phyloP scores from a whole-genome alignment of 2,329 filamentous ascomycete species.

The Alternaria burnsii region DNA sequence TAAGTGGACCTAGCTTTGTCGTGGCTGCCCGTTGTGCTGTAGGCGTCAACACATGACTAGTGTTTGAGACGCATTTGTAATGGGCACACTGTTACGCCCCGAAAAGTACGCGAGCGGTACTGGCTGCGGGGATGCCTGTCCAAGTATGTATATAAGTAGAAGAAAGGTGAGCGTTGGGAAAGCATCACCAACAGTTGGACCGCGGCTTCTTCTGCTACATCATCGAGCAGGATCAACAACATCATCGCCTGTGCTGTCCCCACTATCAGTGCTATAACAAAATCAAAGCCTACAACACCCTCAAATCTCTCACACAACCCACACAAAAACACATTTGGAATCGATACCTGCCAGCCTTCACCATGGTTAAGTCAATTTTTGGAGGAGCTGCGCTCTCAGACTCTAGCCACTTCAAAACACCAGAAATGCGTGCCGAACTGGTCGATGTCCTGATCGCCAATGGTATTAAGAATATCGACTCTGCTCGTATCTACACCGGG shows the following conservation, averaged over 20 bases:
- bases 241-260: slow-evolving; percentile 7
- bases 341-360: background rate
- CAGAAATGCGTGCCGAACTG: slow-evolving; percentile 25
- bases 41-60: background rate
- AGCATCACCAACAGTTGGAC: slow-evolving; percentile 1
- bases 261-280: background rate
- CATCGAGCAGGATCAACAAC: background rate
- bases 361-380: slow-evolving; percentile 50
- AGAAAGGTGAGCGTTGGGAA: background rate
- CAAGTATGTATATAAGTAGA: slow-evolving; percentile 5
- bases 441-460: slow-evolving; percentile 44
- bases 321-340: background rate
- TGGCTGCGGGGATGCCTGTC: background rate
- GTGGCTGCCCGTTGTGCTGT: background rate
- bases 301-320: background rate
- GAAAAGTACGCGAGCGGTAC: background rate
- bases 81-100: background rate
- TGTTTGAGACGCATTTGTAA: background rate
- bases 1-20: background rate
- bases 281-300: background rate
- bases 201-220: background rate
- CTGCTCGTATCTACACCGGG: slow-evolving; percentile 53
- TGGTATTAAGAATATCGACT: slow-evolving; percentile 51
- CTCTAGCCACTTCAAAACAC: slow-evolving; percentile 22
- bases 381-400: slow-evolving; percentile 42